phyloP scores from a whole-genome alignment of 257 asterid genomes.

The Solanum dulcamara region DNA sequence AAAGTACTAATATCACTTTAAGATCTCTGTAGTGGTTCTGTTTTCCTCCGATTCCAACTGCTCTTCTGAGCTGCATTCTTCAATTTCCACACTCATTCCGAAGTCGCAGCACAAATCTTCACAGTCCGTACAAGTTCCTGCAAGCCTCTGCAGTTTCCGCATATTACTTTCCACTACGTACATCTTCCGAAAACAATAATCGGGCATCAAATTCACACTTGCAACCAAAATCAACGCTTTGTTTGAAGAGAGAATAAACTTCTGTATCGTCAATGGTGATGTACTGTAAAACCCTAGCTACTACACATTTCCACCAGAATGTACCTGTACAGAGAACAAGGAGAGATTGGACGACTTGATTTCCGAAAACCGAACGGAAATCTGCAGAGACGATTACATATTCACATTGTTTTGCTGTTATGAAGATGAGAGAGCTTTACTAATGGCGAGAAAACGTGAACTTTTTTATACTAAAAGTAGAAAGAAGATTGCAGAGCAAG shows the following conservation, averaged over 20 bases:
- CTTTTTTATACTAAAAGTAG: background rate
- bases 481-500: background rate
- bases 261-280: background rate
- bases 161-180: background rate
- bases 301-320: too few species aligned
- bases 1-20: conserved; percentile 3
- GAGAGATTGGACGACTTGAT: background rate
- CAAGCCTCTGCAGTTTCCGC: background rate
- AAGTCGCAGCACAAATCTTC: background rate
- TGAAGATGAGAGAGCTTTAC: background rate
- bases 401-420: background rate
- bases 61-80: conserved; percentile 12
- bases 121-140: background rate
- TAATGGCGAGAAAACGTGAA: background rate
- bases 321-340: background rate
- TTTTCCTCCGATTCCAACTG: conserved; percentile 1
- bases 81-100: conserved; percentile 6
- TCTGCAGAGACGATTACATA: background rate
- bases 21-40: conserved; percentile 4
- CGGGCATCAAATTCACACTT: background rate
- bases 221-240: background rate
- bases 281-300: conserved; percentile 13
- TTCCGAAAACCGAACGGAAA: background rate
- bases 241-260: background rate
- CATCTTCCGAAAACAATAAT: background rate